Conservation (phyloP, 371 early-diverging fungal genomes). For the Phascolomyces articulosus region DNA sequence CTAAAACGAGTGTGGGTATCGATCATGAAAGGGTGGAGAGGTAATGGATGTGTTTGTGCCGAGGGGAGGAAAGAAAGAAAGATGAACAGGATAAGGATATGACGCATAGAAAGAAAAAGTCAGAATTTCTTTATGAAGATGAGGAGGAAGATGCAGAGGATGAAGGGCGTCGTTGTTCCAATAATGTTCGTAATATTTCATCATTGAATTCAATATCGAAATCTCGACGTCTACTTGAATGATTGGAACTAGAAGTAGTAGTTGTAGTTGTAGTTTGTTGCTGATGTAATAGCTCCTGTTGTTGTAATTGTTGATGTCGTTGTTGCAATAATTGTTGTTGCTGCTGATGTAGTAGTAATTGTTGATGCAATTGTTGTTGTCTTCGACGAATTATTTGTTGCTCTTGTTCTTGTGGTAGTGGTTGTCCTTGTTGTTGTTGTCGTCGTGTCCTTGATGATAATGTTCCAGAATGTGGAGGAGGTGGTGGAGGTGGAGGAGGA, state of each 20-base stretch:
- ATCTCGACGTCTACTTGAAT: neutral
- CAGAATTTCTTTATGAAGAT: neutral
- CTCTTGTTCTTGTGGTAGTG: no score
- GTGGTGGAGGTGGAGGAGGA: neutral
- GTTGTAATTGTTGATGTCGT: no score
- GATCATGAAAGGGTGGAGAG: neutral
- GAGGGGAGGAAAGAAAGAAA: neutral
- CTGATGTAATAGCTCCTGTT: no score
- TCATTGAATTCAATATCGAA: neutral
- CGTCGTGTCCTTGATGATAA: no score
- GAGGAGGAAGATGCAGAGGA: neutral
- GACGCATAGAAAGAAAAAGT: neutral
- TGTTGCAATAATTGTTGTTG: no score
- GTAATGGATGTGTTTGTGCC: no score
- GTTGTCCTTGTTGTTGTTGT: no score
- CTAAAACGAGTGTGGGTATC: neutral
- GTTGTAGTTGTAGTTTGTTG: neutral
- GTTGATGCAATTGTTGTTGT: no score
- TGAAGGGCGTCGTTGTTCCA: neutral
- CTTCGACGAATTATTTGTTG: no score
- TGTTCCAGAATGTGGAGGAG: neutral
- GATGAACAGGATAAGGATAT: neutral
- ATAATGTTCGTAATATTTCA: constrained; percentile 1
- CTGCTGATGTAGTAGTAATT: no score
- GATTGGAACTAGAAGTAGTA: neutral